phyloP scores from a whole-genome alignment of 306 rosid genomes.

The Delonix regia region DNA sequence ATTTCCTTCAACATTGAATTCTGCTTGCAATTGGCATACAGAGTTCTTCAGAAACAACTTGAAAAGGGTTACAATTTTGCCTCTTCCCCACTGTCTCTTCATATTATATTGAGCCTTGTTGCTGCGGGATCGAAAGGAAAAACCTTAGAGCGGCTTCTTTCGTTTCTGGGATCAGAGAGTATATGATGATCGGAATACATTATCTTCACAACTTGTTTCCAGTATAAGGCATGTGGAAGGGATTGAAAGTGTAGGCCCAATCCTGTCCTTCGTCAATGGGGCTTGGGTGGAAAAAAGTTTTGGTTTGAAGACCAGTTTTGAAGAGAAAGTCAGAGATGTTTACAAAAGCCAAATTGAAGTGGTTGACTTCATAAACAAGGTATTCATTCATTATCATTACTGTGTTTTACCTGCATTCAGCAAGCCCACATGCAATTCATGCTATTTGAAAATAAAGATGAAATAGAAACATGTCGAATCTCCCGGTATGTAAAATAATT shows the following conservation, averaged over 20 bases:
- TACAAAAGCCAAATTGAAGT: not conserved
- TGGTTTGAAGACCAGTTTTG: slow-evolving; percentile 13
- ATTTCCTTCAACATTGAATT: not conserved
- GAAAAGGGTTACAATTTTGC: slow-evolving; percentile 17
- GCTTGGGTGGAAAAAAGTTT: slow-evolving; percentile 22
- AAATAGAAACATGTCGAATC: too few species aligned
- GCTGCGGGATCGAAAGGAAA: not conserved
- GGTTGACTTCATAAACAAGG: slow-evolving; percentile 15
- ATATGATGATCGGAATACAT: not conserved
- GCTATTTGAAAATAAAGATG: too few species aligned
- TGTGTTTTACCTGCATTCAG: too few species aligned
- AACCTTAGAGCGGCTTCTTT: not conserved
- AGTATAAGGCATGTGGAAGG: not conserved
- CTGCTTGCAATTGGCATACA: slow-evolving; percentile 9
- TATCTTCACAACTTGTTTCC: not conserved
- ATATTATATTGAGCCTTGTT: not conserved
- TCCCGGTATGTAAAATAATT: too few species aligned
- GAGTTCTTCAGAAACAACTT: not conserved
- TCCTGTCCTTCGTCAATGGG: not conserved
- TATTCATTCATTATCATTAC: not conserved
- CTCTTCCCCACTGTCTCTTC: slow-evolving; percentile 4
- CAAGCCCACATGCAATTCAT: too few species aligned
- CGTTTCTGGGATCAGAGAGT: not conserved
- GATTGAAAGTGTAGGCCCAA: not conserved
- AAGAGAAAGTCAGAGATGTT: not conserved